Conservation (phyloP, 192 early-diverging fungal species). For the Entomortierella lignicola region DNA sequence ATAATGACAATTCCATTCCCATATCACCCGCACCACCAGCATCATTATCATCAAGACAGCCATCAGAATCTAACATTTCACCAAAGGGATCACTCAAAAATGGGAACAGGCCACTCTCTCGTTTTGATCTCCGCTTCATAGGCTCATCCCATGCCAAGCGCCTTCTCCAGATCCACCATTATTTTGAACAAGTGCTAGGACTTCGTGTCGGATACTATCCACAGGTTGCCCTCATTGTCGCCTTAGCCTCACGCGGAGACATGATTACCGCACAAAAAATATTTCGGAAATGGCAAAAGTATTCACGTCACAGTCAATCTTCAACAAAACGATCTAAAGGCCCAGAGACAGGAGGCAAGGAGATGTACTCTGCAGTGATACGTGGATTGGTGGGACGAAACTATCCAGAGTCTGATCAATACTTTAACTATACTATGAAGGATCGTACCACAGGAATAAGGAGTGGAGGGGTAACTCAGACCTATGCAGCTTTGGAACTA, state of each 20-base stretch:
- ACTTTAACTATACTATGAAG: not conserved
- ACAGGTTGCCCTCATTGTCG: constrained; percentile 27
- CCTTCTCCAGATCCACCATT: constrained; percentile 42
- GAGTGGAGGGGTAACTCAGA: constrained; percentile 27
- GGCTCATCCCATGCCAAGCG: constrained; percentile 23
- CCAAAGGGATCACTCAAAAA: not conserved
- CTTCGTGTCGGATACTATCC: constrained; percentile 25
- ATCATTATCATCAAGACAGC: not conserved
- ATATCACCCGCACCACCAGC: not conserved
- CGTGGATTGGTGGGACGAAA: constrained; percentile 37
- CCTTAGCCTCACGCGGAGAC: constrained; percentile 32
- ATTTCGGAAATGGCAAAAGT: constrained; percentile 12
- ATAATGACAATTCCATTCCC: not conserved
- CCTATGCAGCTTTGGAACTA: constrained; percentile 36
- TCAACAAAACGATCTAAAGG: not conserved
- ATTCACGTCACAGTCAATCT: not conserved
- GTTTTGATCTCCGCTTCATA: constrained; percentile 5
- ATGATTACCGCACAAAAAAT: constrained; percentile 23
- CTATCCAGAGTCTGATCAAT: constrained; percentile 10
- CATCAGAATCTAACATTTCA: not conserved
- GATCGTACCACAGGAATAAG: constrained; percentile 10
- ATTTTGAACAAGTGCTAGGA: constrained; percentile 31
- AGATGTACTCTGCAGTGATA: constrained; percentile 50
- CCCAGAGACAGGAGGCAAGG: constrained; percentile 21
- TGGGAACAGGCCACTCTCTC: not conserved